Evolutionary conservation across 768 basidiomycete genomes (phyloP).

Genomic region (Galerina sulciceps): DNA sequence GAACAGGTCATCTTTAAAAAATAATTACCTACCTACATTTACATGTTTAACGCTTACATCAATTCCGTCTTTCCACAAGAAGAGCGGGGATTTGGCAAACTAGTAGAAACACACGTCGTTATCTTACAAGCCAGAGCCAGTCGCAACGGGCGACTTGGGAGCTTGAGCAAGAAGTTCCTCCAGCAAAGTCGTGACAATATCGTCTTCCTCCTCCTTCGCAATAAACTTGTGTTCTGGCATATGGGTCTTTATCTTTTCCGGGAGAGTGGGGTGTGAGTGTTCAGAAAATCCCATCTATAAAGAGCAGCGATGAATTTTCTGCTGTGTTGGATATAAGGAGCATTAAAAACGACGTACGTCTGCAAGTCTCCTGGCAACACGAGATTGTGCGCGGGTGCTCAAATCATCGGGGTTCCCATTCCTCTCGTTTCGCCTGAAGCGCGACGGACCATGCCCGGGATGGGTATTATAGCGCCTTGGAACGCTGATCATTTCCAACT

Average conservation of each 20-base stretch:
- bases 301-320: constrained; percentile 9
- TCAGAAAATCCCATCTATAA: constrained; percentile 78
- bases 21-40: no score
- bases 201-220: constrained; percentile 63
- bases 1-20: no score
- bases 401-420: constrained; percentile 32
- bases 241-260: constrained; percentile 52
- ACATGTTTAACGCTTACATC: no score
- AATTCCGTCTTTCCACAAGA: no score
- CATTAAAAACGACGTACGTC: constrained; percentile 51
- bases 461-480: constrained; percentile 52
- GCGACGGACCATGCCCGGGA: constrained; percentile 35
- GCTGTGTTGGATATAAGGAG: not conserved
- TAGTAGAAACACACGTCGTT: constrained; percentile 32
- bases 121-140: constrained; percentile 37
- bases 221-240: constrained; percentile 45
- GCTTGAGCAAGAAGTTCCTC: constrained; percentile 58
- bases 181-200: constrained; percentile 65
- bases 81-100: no score
- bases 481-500: constrained; percentile 66
- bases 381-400: constrained; percentile 44
- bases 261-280: constrained; percentile 54
- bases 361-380: constrained; percentile 61
- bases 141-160: constrained; percentile 37
- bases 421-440: constrained; percentile 28